Percentiles rank a stretch among this genome's conserved stretches.
Evolutionary conservation across 768 basidiomycete genomes (phyloP).

Genomic region (Psilocybe cyanescens): DNA sequence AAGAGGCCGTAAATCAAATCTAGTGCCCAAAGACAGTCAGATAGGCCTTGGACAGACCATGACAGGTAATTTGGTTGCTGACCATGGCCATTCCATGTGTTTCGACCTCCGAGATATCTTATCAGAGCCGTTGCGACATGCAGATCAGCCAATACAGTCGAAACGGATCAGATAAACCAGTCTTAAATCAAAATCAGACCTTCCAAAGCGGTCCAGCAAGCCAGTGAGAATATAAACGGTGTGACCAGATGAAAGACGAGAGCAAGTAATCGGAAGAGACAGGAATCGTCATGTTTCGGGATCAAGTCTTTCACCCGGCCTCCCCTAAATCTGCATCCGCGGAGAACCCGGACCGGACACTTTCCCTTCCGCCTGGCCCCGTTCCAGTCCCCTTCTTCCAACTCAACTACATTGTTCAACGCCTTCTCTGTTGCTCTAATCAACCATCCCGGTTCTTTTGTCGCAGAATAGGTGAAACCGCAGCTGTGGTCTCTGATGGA

Average conservation of each 20-base stretch:
- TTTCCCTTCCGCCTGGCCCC: neutral
- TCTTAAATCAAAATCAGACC: neutral
- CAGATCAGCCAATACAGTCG: no score
- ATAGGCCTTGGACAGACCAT: no score
- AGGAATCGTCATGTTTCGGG: slow-evolving; percentile 5
- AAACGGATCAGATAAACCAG: neutral
- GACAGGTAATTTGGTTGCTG: no score
- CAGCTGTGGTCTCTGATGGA: no score
- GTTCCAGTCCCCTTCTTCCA: neutral
- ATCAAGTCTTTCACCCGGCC: neutral
- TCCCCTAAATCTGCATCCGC: neutral
- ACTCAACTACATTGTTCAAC: neutral
- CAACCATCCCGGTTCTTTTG: neutral
- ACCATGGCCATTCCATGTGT: no score
- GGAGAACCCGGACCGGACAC: neutral
- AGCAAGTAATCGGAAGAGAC: neutral
- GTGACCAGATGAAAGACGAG: neutral
- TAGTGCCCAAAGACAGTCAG: no score
- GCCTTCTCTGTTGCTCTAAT: neutral
- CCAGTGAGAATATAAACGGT: neutral
- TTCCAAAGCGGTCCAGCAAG: neutral
- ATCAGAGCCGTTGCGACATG: no score
- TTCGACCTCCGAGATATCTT: no score
- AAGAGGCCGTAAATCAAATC: no score
- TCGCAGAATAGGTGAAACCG: no score